Conservation (phyloP, 2,329 filamentous ascomycete genomes). For the Pseudodiploospora longispora region DNA sequence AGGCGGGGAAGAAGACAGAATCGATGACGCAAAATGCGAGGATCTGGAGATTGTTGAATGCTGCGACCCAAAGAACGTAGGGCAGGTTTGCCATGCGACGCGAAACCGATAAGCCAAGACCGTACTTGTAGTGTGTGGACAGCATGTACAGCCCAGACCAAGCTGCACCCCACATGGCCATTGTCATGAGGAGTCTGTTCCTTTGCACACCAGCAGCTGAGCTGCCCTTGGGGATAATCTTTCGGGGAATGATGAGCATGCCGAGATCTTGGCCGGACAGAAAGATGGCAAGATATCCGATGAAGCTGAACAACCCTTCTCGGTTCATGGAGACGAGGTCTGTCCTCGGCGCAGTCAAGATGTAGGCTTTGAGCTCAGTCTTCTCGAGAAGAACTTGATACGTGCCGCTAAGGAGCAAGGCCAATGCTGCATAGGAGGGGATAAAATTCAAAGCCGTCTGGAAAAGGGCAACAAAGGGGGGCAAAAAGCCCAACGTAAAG, state of each 20-base stretch:
- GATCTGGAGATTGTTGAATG: slow-evolving; percentile 82
- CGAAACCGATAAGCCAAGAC: slow-evolving; percentile 69
- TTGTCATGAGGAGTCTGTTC: slow-evolving; percentile 51
- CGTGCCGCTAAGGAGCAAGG: slow-evolving; percentile 55
- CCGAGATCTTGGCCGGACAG: slow-evolving; percentile 80
- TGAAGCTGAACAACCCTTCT: slow-evolving; percentile 91
- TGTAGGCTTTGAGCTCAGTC: slow-evolving; percentile 71
- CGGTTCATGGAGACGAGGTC: slow-evolving; percentile 82
- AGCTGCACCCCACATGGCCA: slow-evolving; percentile 55
- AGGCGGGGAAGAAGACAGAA: slow-evolving; percentile 64
- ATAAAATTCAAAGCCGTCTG: slow-evolving; percentile 63
- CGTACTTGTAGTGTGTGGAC: slow-evolving; percentile 59
- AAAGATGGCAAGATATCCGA: slow-evolving; percentile 92
- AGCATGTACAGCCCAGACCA: slow-evolving; percentile 67
- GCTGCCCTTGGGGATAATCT: slow-evolving; percentile 34
- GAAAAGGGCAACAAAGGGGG: slow-evolving; percentile 80
- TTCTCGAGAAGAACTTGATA: slow-evolving; percentile 74
- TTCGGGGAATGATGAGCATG: slow-evolving; percentile 65
- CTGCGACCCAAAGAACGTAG: slow-evolving; percentile 86
- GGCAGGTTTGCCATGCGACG: slow-evolving; percentile 86
- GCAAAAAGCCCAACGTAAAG: slow-evolving; percentile 84
- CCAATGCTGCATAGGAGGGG: slow-evolving; percentile 69
- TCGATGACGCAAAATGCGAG: slow-evolving; percentile 72
- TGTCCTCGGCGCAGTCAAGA: slow-evolving; percentile 71
- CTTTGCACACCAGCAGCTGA: slow-evolving; percentile 39